These are phyloP conservation scores for Penicillium sp. DNA, from an alignment of 2,329 filamentous ascomycete genomes.

Conservation along the genomic window DNA sequence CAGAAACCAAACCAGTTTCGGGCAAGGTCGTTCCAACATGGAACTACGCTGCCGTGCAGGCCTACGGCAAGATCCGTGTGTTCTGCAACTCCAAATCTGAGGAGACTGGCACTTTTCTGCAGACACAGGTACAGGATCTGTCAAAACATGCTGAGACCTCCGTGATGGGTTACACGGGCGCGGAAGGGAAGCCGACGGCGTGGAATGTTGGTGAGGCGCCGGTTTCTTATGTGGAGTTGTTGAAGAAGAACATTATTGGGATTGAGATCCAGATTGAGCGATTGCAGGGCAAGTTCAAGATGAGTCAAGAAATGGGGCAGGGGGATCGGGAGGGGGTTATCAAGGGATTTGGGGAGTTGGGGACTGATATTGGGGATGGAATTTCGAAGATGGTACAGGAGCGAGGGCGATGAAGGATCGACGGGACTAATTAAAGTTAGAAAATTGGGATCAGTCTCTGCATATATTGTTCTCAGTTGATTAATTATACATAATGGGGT, in stretches of 20 bases:
- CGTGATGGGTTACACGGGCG: conserved; percentile 58
- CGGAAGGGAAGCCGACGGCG: conserved; percentile 48
- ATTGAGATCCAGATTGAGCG: conserved; percentile 59
- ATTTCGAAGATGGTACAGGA: conserved; percentile 25
- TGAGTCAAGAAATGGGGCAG: conserved; percentile 61
- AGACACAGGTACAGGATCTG: conserved; percentile 55
- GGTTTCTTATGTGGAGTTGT: conserved; percentile 54
- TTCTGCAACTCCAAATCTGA: conserved; percentile 52
- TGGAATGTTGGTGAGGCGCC: conserved; percentile 65
- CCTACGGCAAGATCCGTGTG: conserved; percentile 59
- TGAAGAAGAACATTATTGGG: conserved; percentile 62
- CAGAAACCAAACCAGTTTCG: conserved; percentile 61
- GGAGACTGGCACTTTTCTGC: conserved; percentile 51
- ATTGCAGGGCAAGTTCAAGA: conserved; percentile 65
- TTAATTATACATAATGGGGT: too few relatives aligned
- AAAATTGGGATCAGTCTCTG: background rate
- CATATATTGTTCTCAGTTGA: background rate
- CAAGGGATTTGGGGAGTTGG: conserved; percentile 53
- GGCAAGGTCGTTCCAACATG: conserved; percentile 69
- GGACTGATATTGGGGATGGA: conserved; percentile 38
- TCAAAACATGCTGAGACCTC: conserved; percentile 51
- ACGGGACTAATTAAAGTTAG: background rate
- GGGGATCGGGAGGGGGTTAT: conserved; percentile 60
- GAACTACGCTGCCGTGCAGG: conserved; percentile 67
- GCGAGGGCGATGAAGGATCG: conserved; percentile 4